Evolutionary conservation across 2,329 filamentous ascomycete genomes (phyloP), one percentile per base, ranked within the genome.

Genomic region (Ceratocystis cacaofunesta): DNA sequence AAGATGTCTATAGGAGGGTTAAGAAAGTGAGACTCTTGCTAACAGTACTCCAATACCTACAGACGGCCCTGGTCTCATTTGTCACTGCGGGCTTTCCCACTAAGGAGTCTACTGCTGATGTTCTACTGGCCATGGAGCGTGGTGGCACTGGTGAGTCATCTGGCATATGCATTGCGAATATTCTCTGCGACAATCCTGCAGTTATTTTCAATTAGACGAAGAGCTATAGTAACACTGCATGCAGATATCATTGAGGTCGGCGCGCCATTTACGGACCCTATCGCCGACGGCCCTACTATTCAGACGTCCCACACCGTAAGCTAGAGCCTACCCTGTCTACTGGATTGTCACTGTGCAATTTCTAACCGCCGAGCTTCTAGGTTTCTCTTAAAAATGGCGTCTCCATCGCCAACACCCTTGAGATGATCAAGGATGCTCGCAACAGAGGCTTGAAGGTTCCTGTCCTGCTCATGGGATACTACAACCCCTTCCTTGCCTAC

Each of bases 381-480:
- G 55, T 88, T 75, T 92, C 94, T 48, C 85, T 99, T 58, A 78
- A 86, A 71, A 92, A 99, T 79, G 90, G 91, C 68, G 89, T 97
- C 69, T 95, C 87, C 10, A 88, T 95, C 68, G 80, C 83, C 70
- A 85, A 83, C 63, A 89, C 89, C 17, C 82, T 99, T 50, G 82
- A 88, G 72, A 92, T 96, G 81, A 87, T 96, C 68, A 86, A 87
- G 71, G 83, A 88, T 68, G 90, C 92, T 60, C 83, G 94, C 71
- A 81, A 82, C 70, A 82, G 82, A 68, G 94, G 94, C 52, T 79
- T 97, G 65, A 86, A 82, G 71, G 85, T 87, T 0, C 94, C 94
- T 0, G 84, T 99, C 52, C 78, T 99, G 73, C 83, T 99, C 70
- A 99, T 99, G 94, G 94, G 94, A 72, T 99, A 99, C 82, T 99